Percentiles rank a stretch among this genome's conserved stretches.
Conservation (phyloP, 2,329 filamentous ascomycete species). For the Xylariaceae sp. region DNA sequence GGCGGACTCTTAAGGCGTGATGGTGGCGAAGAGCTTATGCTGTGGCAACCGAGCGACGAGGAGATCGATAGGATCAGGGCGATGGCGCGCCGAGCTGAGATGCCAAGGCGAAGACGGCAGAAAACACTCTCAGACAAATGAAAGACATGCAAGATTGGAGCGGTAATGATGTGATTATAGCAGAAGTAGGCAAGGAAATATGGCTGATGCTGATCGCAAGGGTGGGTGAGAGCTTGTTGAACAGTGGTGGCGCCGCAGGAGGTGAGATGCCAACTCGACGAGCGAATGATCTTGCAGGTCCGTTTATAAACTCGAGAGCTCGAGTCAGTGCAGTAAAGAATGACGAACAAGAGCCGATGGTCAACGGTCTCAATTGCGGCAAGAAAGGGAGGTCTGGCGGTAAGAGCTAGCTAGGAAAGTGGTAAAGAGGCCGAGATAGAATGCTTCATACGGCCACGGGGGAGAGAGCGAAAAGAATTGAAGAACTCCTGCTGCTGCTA, state of each 20-base stretch:
- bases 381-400: background rate
- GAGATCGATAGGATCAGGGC: slow-evolving; percentile 10
- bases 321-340: slow-evolving; percentile 13
- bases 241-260: slow-evolving; percentile 15
- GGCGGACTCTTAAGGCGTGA: background rate
- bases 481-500: background rate
- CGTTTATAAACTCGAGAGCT: slow-evolving; percentile 9
- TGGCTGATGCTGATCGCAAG: slow-evolving; percentile 10
- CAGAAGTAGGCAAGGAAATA: slow-evolving; percentile 9
- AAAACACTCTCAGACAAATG: slow-evolving; percentile 6
- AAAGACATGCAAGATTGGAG: slow-evolving; percentile 13
- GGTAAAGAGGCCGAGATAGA: background rate
- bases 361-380: slow-evolving; percentile 5
- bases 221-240: slow-evolving; percentile 4
- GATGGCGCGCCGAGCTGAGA: slow-evolving; percentile 11
- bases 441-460: background rate
- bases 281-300: slow-evolving; percentile 18
- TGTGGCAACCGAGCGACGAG: slow-evolving; percentile 14
- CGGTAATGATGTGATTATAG: slow-evolving; percentile 1
- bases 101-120: slow-evolving; percentile 6
- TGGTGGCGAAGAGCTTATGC: slow-evolving; percentile 10
- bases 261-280: slow-evolving; percentile 20
- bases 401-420: background rate
- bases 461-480: background rate
- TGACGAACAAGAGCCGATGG: slow-evolving; percentile 1